Base-by-base conservation (phyloP, 306 rosid species). In the Psophocarpus tetragonolobus region DNA sequence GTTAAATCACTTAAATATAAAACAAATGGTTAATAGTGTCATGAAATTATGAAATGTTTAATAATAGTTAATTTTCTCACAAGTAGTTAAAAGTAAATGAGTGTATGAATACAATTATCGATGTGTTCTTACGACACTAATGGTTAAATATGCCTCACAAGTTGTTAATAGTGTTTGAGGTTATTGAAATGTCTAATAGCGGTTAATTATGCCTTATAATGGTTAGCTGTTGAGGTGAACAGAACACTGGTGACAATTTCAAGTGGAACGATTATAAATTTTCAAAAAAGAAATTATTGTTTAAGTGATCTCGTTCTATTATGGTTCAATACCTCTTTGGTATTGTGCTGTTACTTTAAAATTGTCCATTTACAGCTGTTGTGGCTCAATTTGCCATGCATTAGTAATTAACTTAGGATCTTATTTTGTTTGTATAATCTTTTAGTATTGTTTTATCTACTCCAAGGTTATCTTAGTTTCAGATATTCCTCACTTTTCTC, bases 381-480 rank as follows among this genome's bases (percentile, higher is more conserved):
- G 45, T 81, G 63, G 45, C 61, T 60, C 54, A 48, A 80, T 77
- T 77, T 68, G 48, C 29, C 23, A 27, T 44, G 74, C 65, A 29
- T 44, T 51, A 72, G 72, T 66, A 50, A 11, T 58, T 50, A 20
- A 50, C 33, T 35, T 56, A 29, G 58, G 78, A 60, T 57, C 65
- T 71, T 64, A 77, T 64, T 26, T 64, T 69, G 24, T 44, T 53
- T 21, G 24, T 50, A 30, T 69, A 6, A 45, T 42, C 53, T 63
- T 51, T 30, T 29, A 53, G 18, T 80, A 36, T 66, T 63, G 68
- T 70, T 78, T 61, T 78, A 18, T 26, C 60, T 74, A 24, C 69
- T 69, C 36, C n/a, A 54, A 67, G 67, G 63, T 64, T 26, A 41
- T 78, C 72, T 17, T 69, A 26, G 83, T 62, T 84, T 65, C 14